Percentiles rank a stretch among this genome's conserved stretches.
Conservation (phyloP, 2,329 filamentous ascomycete genomes). For the Fusarium sororula region DNA sequence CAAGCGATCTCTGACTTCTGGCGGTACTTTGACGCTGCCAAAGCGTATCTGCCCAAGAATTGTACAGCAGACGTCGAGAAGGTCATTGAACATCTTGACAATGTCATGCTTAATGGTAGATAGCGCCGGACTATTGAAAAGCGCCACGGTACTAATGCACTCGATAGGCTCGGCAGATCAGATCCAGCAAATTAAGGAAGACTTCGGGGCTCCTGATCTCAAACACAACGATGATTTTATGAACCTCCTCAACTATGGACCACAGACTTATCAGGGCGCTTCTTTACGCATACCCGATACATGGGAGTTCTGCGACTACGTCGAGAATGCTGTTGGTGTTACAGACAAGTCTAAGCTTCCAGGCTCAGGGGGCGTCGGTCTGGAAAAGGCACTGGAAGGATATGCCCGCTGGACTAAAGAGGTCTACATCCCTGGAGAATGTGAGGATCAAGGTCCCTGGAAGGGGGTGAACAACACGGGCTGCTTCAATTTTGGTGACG, state of each 20-base stretch:
- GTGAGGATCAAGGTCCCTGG: not conserved
- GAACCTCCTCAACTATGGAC: not conserved
- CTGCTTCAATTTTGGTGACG: conserved; percentile 3
- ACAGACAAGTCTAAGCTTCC: not conserved
- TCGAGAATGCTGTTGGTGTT: not conserved
- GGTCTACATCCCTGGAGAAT: not conserved
- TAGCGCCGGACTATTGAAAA: accelerated
- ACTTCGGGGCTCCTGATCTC: not conserved
- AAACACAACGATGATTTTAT: conserved; percentile 4
- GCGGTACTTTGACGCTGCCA: conserved; percentile 4
- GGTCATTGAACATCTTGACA: not conserved
- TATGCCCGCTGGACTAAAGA: not conserved
- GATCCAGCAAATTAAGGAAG: not conserved
- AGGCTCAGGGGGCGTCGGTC: not conserved
- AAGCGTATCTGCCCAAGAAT: conserved; percentile 1
- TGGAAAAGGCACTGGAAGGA: not conserved
- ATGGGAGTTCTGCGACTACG: conserved; percentile 3
- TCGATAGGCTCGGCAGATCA: not conserved
- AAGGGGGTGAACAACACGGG: not conserved
- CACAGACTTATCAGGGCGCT: not conserved
- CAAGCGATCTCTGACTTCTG: not conserved
- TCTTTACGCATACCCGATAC: not conserved
- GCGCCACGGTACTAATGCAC: not conserved
- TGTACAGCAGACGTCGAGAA: not conserved
- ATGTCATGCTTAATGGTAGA: not conserved